Base-by-base conservation (phyloP, 805 yeast species). In the Blastobotrys terrestris region DNA sequence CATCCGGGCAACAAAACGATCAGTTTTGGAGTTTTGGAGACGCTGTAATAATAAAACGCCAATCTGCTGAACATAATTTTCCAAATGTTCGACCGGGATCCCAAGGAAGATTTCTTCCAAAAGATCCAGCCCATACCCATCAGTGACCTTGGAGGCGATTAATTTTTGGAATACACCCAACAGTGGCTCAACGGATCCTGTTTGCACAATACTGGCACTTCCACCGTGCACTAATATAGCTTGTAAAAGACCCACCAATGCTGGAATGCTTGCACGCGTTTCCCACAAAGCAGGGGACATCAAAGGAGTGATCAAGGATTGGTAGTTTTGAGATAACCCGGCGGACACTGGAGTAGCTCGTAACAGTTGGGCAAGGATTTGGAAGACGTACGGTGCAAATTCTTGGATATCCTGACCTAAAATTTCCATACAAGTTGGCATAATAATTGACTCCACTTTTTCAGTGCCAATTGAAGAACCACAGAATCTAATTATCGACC, bases 161-260 rank as follows among this genome's bases (percentile, higher is more conserved):
- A 94, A 74, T 67, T 91, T 89, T 71, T 95, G 99, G 75, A 88
- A 95, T n/a, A 94, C 96, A 41, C 99, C 99, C 42, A 94, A 73
- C 31, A 94, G 78, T 2, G 97, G 96, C 39, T 86, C 79, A 43
- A 89, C 66, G 41, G 64, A 51, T 48, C 75, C 77, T 15, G 66
- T 66, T n/a, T 82, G 70, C 7, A 72, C 62, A 58, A 73, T 70
- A 19, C 63, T 62, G 2, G 69, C 63, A 16, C 53, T 44, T 16
- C 63, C 58, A 2, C 70, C 68, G 46, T 77, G 80, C 45, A 68
- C 68, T 35, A 85, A 70, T 18, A 92, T 82, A 4, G 88, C 82
- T 52, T 81, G 77, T 41, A 94, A 72, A 49, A 94, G 73, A 60
- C 97, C 79, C 0, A 95, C 84, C 18, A 92, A 80, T 1, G 97